Conservation (phyloP, 1,284 basidiomycete species). For the Austroboletus rostrupii region DNA sequence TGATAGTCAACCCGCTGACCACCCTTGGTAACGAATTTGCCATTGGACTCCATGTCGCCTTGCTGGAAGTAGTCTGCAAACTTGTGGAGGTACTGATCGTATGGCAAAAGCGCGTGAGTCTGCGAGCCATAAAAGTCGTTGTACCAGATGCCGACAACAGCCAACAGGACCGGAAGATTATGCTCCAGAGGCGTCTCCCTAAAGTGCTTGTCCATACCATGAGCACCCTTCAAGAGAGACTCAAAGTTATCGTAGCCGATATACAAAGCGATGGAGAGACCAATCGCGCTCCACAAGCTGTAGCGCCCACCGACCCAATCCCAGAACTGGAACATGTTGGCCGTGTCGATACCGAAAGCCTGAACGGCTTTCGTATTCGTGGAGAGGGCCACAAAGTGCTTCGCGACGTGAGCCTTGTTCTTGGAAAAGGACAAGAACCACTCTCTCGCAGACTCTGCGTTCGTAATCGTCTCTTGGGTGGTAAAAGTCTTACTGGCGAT, state of each 20-base stretch:
- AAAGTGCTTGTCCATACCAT: slow-evolving; percentile 98
- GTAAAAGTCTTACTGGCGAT: slow-evolving; percentile 99
- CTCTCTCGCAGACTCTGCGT: slow-evolving; percentile 87
- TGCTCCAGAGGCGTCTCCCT: slow-evolving; percentile 82
- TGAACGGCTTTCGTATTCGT: slow-evolving; percentile 95
- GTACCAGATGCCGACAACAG: slow-evolving; percentile 96
- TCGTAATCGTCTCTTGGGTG: slow-evolving; percentile 99
- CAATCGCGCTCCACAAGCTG: slow-evolving; percentile 97
- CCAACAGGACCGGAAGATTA: slow-evolving; percentile 91
- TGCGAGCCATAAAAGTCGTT: slow-evolving; percentile 97
- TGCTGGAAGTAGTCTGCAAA: slow-evolving; percentile 99
- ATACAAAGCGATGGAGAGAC: slow-evolving; percentile 88
- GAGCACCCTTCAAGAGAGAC: slow-evolving; percentile 85
- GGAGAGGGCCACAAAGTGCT: slow-evolving; percentile 97
- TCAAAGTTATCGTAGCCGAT: slow-evolving; percentile 96
- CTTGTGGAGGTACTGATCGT: slow-evolving; percentile 98
- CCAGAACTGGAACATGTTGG: slow-evolving; percentile 99
- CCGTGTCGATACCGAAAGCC: slow-evolving; percentile 87
- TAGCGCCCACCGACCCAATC: slow-evolving; percentile 99
- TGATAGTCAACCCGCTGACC: slow-evolving; percentile 93
- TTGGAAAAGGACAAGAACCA: slow-evolving; percentile 90
- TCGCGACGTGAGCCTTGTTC: slow-evolving; percentile 90
- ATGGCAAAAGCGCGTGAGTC: slow-evolving; percentile 92
- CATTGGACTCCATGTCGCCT: slow-evolving; percentile 99
- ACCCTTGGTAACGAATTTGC: slow-evolving; percentile 93